Evolutionary conservation across 495 filamentous ascomycete species (phyloP).

Genomic region (Aspergillus sclerotioniger): DNA sequence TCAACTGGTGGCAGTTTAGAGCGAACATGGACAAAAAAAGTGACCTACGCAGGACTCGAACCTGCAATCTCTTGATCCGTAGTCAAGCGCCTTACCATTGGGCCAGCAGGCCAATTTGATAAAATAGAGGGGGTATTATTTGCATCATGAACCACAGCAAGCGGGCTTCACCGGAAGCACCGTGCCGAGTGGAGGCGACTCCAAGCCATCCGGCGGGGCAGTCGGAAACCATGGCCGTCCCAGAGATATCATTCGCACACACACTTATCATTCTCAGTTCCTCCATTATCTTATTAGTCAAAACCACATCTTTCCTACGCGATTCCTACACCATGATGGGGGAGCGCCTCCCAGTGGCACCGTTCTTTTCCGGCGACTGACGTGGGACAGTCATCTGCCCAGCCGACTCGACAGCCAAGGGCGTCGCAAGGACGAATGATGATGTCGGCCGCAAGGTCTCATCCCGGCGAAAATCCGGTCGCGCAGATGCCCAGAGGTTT

Average conservation of each 20-base stretch:
- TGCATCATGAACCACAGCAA: not conserved
- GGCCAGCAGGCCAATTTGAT: constrained; percentile 47
- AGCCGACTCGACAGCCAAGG: not conserved
- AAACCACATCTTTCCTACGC: not conserved
- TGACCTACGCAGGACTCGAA: constrained; percentile 47
- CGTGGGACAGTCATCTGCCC: constrained; percentile 3
- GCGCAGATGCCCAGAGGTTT: constrained; percentile 9
- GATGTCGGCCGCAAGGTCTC: constrained; percentile 1
- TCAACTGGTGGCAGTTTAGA: not conserved
- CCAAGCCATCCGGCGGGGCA: constrained; percentile 8
- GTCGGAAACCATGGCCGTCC: constrained; percentile 6
- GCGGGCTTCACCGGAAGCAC: constrained; percentile 12
- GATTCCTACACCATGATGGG: not conserved
- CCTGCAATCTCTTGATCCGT: constrained; percentile 65
- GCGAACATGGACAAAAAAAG: not conserved
- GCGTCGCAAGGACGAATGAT: constrained; percentile 4
- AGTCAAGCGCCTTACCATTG: constrained; percentile 75
- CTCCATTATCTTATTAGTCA: constrained; percentile 1
- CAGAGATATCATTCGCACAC: constrained; percentile 1
- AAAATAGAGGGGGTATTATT: not conserved
- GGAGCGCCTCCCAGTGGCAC: constrained; percentile 4
- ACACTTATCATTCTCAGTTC: constrained; percentile 3
- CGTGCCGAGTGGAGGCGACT: constrained; percentile 23
- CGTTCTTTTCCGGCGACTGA: constrained; percentile 9
- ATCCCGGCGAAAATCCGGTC: constrained; percentile 7